Base-by-base conservation (phyloP, 768 basidiomycete species). In the Collybia mongolica region DNA sequence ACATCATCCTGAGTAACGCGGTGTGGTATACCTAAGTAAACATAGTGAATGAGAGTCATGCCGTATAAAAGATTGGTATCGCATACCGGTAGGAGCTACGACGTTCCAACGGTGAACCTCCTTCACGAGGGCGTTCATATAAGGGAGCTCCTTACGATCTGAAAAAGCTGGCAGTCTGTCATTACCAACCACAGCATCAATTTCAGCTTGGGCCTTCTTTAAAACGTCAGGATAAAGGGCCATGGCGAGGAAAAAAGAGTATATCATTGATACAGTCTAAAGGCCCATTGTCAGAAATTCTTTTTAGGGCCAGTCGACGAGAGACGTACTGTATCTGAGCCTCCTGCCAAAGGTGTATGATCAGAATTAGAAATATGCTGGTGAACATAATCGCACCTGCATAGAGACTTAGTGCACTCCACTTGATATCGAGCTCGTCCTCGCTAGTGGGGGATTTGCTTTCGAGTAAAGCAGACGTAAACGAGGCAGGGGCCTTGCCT, bases 371-470 rank as follows among this genome's bases (percentile, higher is more conserved):
- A 17, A 36, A 20, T 20, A 20, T n/a, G 20, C 18, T 23, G 40
- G 18, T 35, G 18, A 23, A 28, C 12, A 22, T 18, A 20, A 42
- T 36, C 41, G 41, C 55, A 77, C 77, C 77, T 32, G 74, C 71
- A 60, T 80, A 79, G 11, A 80, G 58, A 39, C 79, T 77, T 18
- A 73, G 72, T 22, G 79, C 72, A 32, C 83, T 78, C 81, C 84
- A 85, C 62, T 83, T 86, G 52, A 88, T 69, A 51, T 80, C 75
- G 49, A 73, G 64, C 49, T 86, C 82, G 50, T 84, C 81, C 47
- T 83, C 79, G 8, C 65, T 65, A 39, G 65, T 75, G 23, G 81
- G 59, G 7, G 69, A 63, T 58, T 75, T 76, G 26, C 67, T 72
- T 57, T 83, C 75, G 14, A 86, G 72, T 43, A 83, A 63, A 23